phyloP scores from a whole-genome alignment of 176 grass and related monocot species.

The Tuctoria greenei region DNA sequence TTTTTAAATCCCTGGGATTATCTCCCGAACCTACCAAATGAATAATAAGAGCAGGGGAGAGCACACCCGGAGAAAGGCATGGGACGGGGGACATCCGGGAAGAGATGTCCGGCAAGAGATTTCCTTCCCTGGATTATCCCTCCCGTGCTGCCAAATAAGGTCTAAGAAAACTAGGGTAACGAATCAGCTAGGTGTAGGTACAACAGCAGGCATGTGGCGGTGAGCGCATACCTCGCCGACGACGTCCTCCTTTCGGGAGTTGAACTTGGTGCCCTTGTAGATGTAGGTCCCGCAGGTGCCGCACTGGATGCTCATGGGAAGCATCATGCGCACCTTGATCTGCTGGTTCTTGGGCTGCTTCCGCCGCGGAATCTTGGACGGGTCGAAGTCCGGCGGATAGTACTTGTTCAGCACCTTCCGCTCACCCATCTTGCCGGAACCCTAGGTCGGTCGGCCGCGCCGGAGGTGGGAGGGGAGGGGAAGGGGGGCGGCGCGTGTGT shows the following conservation, averaged over 20 bases:
- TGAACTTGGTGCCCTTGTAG: constrained; percentile 87
- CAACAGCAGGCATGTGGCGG: neutral
- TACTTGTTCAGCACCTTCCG: constrained; percentile 82
- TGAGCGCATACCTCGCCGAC: constrained; percentile 50
- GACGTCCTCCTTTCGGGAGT: constrained; percentile 77
- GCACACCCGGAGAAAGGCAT: no score
- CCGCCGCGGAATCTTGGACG: constrained; percentile 65
- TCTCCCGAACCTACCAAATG: no score
- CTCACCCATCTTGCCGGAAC: constrained; percentile 47
- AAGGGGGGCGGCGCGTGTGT: neutral
- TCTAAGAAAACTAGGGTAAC: neutral
- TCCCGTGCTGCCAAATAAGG: no score
- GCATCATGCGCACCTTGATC: constrained; percentile 87
- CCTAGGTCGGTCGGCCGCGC: constrained; percentile 20
- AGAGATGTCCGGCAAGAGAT: no score
- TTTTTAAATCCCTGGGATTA: no score
- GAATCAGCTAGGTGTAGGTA: neutral
- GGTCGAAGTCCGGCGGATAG: constrained; percentile 76
- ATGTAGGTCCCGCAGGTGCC: constrained; percentile 74
- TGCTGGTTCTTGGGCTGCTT: constrained; percentile 67
- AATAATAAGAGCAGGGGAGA: no score
- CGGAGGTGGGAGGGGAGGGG: neutral
- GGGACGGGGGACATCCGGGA: no score
- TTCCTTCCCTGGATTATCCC: no score
- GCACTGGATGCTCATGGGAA: constrained; percentile 77